Conservation (phyloP, 441 rosid species). For the Geranium incanum region DNA sequence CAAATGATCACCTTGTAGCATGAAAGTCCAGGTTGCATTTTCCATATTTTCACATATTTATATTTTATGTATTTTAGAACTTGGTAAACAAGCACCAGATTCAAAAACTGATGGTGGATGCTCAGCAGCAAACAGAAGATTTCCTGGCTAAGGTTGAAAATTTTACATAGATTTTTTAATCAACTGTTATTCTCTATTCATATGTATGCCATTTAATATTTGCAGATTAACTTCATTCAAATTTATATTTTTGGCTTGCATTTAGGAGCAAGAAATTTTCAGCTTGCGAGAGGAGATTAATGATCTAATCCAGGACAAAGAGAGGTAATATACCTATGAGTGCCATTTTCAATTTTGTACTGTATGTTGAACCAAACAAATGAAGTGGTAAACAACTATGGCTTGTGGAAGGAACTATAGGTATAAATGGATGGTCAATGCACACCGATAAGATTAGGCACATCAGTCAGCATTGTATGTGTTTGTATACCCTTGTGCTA, state of each 20-base stretch:
- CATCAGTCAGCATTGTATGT: background rate
- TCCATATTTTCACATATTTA: slow-evolving; percentile 15
- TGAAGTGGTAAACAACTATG: background rate
- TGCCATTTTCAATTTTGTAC: slow-evolving; percentile 12
- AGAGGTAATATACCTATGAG: slow-evolving; percentile 40
- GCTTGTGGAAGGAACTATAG: background rate
- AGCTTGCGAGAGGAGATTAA: slow-evolving; percentile 47
- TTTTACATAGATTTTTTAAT: background rate
- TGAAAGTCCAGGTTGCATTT: slow-evolving; percentile 16
- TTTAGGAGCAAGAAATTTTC: slow-evolving; percentile 67
- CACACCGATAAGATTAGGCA: background rate
- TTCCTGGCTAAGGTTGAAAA: slow-evolving; percentile 49
- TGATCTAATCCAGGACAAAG: slow-evolving; percentile 57
- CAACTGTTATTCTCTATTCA: background rate
- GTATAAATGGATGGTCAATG: background rate
- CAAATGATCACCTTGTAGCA: slow-evolving; percentile 14
- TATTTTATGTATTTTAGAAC: slow-evolving; percentile 40
- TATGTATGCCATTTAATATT: background rate
- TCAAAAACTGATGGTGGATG: slow-evolving; percentile 58
- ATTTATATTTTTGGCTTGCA: slow-evolving; percentile 11
- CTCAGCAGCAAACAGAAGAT: slow-evolving; percentile 58
- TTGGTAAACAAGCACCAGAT: slow-evolving; percentile 69
- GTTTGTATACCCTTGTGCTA: background rate
- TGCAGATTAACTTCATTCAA: slow-evolving; percentile 9
- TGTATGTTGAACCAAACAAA: background rate